Conservation (phyloP, 345 rosid species). For the Eucalyptus pauciflora region DNA sequence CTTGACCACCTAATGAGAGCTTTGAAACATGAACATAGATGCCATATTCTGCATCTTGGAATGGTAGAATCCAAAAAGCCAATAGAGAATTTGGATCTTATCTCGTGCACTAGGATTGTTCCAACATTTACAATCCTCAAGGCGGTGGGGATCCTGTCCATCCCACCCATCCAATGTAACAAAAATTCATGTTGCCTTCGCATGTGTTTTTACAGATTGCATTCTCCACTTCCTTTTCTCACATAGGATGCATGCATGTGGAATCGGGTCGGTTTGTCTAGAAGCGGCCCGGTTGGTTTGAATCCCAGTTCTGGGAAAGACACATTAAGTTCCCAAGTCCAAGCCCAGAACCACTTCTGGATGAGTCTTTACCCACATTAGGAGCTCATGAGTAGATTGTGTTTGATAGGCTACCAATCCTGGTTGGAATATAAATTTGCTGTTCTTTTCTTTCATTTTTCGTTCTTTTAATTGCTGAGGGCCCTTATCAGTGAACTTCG, state of each 20-base stretch:
- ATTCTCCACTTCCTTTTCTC: not conserved
- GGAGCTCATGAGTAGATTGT: not conserved
- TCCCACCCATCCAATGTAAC: not conserved
- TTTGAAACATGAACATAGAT: not conserved
- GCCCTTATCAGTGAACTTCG: not conserved
- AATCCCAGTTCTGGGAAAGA: not conserved
- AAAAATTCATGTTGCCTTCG: not conserved
- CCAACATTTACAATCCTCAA: not conserved
- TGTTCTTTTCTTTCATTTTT: not conserved
- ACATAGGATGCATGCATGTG: not conserved
- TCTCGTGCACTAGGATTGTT: not conserved
- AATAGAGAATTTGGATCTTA: not conserved
- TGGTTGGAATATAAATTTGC: not conserved
- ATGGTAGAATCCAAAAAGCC: not conserved
- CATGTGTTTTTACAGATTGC: not conserved
- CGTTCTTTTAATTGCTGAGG: not conserved
- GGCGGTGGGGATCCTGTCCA: not conserved
- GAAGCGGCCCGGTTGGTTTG: not conserved
- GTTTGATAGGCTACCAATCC: not conserved
- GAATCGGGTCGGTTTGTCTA: not conserved
- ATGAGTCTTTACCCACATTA: not conserved
- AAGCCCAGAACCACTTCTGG: not conserved
- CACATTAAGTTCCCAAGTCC: not conserved
- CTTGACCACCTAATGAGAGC: not conserved
- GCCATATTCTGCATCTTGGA: not conserved